Evolutionary conservation across 2,329 filamentous ascomycete species (phyloP).

Genomic region (Colletotrichum tanaceti): DNA sequence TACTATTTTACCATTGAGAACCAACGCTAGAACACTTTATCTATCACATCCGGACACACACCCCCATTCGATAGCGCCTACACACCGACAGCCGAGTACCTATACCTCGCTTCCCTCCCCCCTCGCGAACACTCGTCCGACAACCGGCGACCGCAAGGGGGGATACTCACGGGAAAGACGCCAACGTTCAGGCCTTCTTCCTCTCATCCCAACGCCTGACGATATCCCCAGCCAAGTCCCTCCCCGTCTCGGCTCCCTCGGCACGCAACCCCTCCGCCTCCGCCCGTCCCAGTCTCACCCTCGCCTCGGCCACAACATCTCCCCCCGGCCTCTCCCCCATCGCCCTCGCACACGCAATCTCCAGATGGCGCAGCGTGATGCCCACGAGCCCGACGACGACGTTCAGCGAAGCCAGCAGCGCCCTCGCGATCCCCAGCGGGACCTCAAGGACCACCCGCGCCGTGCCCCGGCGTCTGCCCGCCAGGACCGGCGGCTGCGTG

Average conservation of each 20-base stretch:
- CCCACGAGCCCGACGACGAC: constrained; percentile 12
- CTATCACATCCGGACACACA: no score
- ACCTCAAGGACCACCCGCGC: neutral
- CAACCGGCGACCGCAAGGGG: neutral
- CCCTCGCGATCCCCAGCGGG: constrained; percentile 2
- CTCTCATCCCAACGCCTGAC: constrained; percentile 27
- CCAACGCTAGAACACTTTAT: neutral
- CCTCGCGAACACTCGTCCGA: no score
- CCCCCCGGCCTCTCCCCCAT: constrained; percentile 30
- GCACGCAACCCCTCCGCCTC: constrained; percentile 19
- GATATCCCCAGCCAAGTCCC: constrained; percentile 11
- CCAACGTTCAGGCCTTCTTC: constrained; percentile 6
- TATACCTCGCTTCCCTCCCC: neutral
- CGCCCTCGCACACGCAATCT: constrained; percentile 1
- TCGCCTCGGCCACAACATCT: constrained; percentile 33
- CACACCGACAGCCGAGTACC: neutral
- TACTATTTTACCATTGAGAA: no score
- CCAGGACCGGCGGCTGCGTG: constrained; percentile 9
- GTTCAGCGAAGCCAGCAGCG: constrained; percentile 17
- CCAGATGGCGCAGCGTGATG: constrained; percentile 5
- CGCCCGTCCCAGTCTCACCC: constrained; percentile 21
- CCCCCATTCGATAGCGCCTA: no score
- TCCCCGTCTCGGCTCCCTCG: constrained; percentile 11
- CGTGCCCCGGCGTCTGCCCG: neutral
- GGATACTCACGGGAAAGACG: neutral